These are phyloP conservation scores for Fusarium liriodendri DNA, from an alignment of 2,329 filamentous ascomycete species.

Conservation along the genomic window DNA sequence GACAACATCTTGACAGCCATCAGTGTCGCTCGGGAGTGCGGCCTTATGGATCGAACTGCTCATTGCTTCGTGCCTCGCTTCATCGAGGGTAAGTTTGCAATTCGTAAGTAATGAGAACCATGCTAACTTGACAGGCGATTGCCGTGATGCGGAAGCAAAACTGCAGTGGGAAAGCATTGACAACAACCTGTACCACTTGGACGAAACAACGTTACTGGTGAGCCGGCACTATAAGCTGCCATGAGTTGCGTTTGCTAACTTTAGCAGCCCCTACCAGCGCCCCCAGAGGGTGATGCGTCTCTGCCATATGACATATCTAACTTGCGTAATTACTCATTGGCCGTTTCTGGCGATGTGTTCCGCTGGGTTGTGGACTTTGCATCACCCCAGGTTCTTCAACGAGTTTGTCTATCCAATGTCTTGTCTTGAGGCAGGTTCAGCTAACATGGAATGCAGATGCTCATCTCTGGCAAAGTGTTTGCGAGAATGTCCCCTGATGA, in stretches of 20 bases:
- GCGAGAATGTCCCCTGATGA: constrained; percentile 99
- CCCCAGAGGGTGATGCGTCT: constrained; percentile 80
- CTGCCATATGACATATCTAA: constrained; percentile 87
- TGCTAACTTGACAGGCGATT: constrained; percentile 65
- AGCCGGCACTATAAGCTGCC: background rate
- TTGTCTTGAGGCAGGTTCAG: no score
- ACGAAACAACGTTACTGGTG: constrained; percentile 80
- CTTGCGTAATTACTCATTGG: constrained; percentile 86
- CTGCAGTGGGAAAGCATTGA: constrained; percentile 97
- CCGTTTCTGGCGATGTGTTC: constrained; percentile 93
- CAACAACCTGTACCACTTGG: constrained; percentile 80
- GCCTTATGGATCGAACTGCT: constrained; percentile 80
- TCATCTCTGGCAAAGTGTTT: constrained; percentile 91
- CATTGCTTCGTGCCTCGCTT: constrained; percentile 97
- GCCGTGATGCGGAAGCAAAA: constrained; percentile 76
- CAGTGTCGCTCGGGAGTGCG: constrained; percentile 92
- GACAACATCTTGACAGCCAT: constrained; percentile 98
- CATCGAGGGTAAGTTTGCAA: constrained; percentile 67
- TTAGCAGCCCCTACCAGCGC: constrained; percentile 74
- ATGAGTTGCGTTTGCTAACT: constrained; percentile 13
- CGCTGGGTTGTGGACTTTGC: constrained; percentile 96
- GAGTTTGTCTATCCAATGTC: constrained; percentile 56
- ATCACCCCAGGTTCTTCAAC: constrained; percentile 79
- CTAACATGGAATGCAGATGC: constrained; percentile 69
- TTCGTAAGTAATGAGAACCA: background rate